phyloP scores from a whole-genome alignment of 495 filamentous ascomycete genomes.

The Paragyromitra xinjiangensis region DNA sequence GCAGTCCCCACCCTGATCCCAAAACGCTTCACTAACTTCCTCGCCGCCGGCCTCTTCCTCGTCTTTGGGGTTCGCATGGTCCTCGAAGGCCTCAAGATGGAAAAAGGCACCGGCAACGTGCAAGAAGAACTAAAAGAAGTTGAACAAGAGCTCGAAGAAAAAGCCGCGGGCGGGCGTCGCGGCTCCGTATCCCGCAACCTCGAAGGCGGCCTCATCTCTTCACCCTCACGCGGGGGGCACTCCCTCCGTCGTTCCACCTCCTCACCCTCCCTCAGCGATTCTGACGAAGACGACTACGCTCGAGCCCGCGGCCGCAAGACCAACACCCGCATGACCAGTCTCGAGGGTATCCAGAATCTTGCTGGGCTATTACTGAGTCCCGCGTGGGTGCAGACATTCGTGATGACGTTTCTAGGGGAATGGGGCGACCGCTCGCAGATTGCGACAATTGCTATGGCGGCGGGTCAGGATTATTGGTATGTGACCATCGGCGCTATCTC shows the following conservation, averaged over 20 bases:
- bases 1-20: constrained; percentile 91
- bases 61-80: constrained; percentile 87
- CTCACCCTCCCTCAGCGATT: constrained; percentile 54
- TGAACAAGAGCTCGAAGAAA: constrained; percentile 92
- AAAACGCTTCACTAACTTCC: constrained; percentile 83
- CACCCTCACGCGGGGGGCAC: constrained; percentile 60
- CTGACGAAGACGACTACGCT: constrained; percentile 56
- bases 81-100: constrained; percentile 88
- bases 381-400: constrained; percentile 98
- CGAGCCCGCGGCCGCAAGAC: constrained; percentile 53
- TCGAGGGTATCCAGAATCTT: constrained; percentile 81
- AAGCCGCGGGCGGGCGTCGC: constrained; percentile 68
- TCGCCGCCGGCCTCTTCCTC: constrained; percentile 84
- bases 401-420: constrained; percentile 98
- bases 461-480: constrained; percentile 99
- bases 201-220: constrained; percentile 65
- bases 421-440: constrained; percentile 99
- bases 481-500: constrained; percentile 88
- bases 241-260: constrained; percentile 56
- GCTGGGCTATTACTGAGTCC: constrained; percentile 87
- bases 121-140: constrained; percentile 95
- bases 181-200: constrained; percentile 65
- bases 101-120: constrained; percentile 77
- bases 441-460: constrained; percentile 98
- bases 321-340: constrained; percentile 58